Evolutionary conservation across 768 basidiomycete species (phyloP).

Genomic region (Hortiboletus campestris): DNA sequence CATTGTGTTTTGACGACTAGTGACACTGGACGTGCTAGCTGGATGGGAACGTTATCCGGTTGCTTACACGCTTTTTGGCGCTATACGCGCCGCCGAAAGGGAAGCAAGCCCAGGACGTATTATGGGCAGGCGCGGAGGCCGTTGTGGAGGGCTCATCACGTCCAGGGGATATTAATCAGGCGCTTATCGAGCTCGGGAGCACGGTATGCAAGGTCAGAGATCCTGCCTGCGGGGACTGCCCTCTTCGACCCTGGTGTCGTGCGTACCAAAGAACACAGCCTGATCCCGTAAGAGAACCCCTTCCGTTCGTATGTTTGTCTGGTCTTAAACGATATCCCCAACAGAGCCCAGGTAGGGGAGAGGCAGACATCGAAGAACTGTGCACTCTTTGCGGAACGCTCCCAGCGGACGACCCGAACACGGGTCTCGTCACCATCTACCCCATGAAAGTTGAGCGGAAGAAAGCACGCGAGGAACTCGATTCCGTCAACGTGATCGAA

Average conservation of each 20-base stretch:
- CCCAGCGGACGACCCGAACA: conserved; percentile 22
- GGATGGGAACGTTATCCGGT: conserved; percentile 86
- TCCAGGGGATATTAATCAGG: conserved; percentile 88
- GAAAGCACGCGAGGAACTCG: conserved; percentile 79
- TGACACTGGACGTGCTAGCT: conserved; percentile 46
- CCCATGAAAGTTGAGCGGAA: conserved; percentile 87
- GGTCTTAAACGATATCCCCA: not conserved
- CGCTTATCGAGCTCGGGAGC: conserved; percentile 91
- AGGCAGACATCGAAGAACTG: conserved; percentile 71
- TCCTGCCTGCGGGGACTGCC: conserved; percentile 73
- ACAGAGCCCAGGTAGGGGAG: conserved; percentile 10
- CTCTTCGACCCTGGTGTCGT: conserved; percentile 64
- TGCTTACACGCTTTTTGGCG: conserved; percentile 81
- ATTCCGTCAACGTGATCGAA: conserved; percentile 83
- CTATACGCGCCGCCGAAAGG: conserved; percentile 80
- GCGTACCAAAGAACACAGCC: conserved; percentile 45
- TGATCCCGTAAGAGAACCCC: conserved; percentile 8
- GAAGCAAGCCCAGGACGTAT: conserved; percentile 70
- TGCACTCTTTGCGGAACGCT: conserved; percentile 70
- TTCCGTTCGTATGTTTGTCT: not conserved
- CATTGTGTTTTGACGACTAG: not conserved
- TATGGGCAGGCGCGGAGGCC: conserved; percentile 77
- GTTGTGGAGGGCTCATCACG: conserved; percentile 57
- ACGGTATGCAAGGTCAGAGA: conserved; percentile 87
- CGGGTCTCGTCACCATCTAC: conserved; percentile 60